Evolutionary conservation across 768 basidiomycete species (phyloP).

Genomic region (Russula sp.): DNA sequence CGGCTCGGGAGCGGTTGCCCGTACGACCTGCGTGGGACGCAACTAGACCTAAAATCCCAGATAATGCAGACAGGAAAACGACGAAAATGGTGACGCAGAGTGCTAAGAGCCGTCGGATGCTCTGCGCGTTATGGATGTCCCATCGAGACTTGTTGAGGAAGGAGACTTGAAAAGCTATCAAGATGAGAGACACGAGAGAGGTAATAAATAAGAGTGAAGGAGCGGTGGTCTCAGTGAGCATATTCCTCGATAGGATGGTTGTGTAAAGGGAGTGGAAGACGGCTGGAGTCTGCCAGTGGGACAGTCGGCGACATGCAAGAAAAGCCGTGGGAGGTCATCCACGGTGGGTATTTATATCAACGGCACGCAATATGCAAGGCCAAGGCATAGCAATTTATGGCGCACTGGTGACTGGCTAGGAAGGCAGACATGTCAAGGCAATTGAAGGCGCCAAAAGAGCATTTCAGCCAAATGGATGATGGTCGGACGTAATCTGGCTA

Average conservation of each 20-base stretch:
- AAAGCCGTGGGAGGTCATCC: background rate
- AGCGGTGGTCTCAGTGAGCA: conserved; percentile 18
- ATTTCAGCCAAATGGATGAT: conserved; percentile 6
- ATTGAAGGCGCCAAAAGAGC: background rate
- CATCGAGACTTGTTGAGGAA: conserved; percentile 20
- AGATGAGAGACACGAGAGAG: conserved; percentile 13
- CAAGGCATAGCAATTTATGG: conserved; percentile 1
- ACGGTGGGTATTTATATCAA: conserved; percentile 11
- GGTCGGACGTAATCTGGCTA: conserved; percentile 23
- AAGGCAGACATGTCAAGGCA: conserved; percentile 4
- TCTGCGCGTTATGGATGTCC: conserved; percentile 12
- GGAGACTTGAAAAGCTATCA: conserved; percentile 11
- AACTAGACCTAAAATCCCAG: conserved; percentile 18
- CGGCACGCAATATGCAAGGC: conserved; percentile 4
- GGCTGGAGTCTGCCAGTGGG: background rate
- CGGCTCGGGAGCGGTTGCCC: conserved; percentile 12
- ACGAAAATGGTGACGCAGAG: conserved; percentile 13
- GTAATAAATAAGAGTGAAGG: conserved; percentile 25
- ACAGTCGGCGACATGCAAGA: conserved; percentile 13
- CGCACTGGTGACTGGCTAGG: background rate
- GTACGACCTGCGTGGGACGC: conserved; percentile 5
- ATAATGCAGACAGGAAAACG: conserved; percentile 13
- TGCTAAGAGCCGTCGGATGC: conserved; percentile 18
- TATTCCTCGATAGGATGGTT: conserved; percentile 11
- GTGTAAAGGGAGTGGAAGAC: conserved; percentile 13